Percentiles rank a stretch among this genome's conserved stretches.
These are phyloP conservation scores for Sporothrix globosa DNA, from an alignment of 2,329 filamentous ascomycete species.

Conservation along the genomic window DNA sequence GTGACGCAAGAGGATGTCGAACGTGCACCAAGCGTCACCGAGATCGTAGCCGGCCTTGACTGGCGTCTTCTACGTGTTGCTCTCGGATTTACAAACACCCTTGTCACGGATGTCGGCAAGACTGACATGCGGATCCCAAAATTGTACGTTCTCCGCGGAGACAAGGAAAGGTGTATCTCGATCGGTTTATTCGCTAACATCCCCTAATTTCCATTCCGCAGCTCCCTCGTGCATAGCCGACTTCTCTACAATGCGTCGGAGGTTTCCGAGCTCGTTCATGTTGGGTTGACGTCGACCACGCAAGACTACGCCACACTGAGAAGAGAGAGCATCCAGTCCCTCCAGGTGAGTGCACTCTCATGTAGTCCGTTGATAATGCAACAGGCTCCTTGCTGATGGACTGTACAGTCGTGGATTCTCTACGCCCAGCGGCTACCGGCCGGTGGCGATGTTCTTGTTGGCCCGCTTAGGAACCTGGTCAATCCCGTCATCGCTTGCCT, in stretches of 20 bases:
- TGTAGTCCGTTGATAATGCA: background rate
- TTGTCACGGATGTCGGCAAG: conserved; percentile 70
- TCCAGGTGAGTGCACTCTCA: conserved; percentile 56
- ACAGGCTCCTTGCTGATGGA: conserved; percentile 20
- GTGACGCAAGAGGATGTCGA: conserved; percentile 55
- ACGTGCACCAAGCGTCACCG: conserved; percentile 48
- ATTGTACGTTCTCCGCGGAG: conserved; percentile 49
- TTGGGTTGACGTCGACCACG: conserved; percentile 31
- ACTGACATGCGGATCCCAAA: conserved; percentile 64
- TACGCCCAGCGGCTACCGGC: conserved; percentile 69
- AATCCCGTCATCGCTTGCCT: conserved; percentile 64
- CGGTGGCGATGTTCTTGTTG: conserved; percentile 59
- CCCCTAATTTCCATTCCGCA: conserved; percentile 20
- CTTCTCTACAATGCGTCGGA: conserved; percentile 57
- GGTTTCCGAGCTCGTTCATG: conserved; percentile 52
- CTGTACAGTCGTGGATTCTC: conserved; percentile 67
- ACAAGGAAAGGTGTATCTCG: background rate
- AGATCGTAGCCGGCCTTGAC: conserved; percentile 52
- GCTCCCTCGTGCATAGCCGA: conserved; percentile 51
- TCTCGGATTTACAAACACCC: conserved; percentile 65
- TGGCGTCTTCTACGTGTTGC: conserved; percentile 58
- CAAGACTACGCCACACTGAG: conserved; percentile 44
- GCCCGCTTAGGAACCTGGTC: conserved; percentile 63
- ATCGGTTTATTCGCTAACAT: background rate
- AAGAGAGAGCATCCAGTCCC: conserved; percentile 61